These are phyloP conservation scores for Paraphoma chrysanthemicola DNA, from an alignment of 2,329 filamentous ascomycete genomes.

Conservation along the genomic window DNA sequence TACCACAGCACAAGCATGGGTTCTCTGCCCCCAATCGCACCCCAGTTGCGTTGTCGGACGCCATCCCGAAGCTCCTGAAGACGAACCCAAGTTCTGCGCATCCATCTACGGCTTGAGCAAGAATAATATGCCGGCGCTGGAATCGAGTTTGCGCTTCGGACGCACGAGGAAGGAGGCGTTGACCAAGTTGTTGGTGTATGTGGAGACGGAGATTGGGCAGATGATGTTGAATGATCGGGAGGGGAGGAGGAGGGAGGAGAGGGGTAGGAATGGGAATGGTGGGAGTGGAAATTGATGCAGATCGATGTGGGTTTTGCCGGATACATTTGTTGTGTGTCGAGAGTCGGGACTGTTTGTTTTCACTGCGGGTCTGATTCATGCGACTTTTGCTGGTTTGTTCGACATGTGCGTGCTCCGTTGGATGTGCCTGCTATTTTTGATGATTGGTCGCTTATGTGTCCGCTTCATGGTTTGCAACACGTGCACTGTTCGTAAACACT, in stretches of 20 bases:
- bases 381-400: too few relatives aligned
- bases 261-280: background rate
- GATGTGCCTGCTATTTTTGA: background rate
- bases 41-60: constrained; percentile 20
- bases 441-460: background rate
- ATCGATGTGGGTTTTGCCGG: background rate
- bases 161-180: constrained; percentile 16
- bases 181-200: constrained; percentile 12
- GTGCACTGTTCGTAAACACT: background rate
- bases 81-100: constrained; percentile 13
- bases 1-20: constrained; percentile 11
- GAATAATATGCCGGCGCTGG: constrained; percentile 12
- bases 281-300: background rate
- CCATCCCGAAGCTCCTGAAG: constrained; percentile 6
- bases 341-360: too few relatives aligned
- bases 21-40: constrained; percentile 16
- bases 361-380: too few relatives aligned
- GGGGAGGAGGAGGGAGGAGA: constrained; percentile 1
- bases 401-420: background rate
- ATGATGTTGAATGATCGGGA: constrained; percentile 9
- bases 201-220: constrained; percentile 9
- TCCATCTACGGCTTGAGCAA: constrained; percentile 23
- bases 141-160: constrained; percentile 23
- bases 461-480: background rate
- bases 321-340: background rate